A percentile compares a stretch with the other conserved stretches of the same genome.
phyloP scores from a whole-genome alignment of 2,329 filamentous ascomycete genomes.

The Diaporthe australafricana region DNA sequence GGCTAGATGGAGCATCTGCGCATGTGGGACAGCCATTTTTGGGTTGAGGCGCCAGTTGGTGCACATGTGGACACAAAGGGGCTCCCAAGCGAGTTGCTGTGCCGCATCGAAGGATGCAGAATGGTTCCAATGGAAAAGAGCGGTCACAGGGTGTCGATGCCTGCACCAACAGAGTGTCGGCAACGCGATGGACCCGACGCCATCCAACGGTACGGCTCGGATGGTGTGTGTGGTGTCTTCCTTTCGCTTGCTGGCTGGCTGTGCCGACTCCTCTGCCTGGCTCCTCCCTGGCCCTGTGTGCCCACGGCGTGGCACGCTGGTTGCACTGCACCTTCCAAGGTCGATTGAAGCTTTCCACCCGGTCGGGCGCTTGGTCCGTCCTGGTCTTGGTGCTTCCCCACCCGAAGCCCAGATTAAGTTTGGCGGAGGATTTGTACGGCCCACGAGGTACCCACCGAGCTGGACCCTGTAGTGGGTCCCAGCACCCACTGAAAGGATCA shows the following conservation, averaged over 20 bases:
- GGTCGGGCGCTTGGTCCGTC: neutral
- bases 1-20: neutral
- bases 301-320: neutral
- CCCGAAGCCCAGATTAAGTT: neutral
- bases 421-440: conserved; percentile 11
- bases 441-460: neutral
- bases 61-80: neutral
- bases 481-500: conserved; percentile 1
- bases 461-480: neutral
- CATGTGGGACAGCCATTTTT: neutral
- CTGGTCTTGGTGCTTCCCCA: neutral
- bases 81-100: neutral
- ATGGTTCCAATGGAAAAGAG: conserved; percentile 28
- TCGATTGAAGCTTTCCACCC: neutral
- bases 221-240: neutral
- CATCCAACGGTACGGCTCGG: neutral
- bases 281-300: neutral
- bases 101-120: conserved; percentile 23
- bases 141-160: conserved; percentile 32
- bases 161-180: neutral
- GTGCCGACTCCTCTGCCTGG: too few relatives aligned
- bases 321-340: conserved; percentile 1
- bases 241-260: neutral
- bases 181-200: neutral
- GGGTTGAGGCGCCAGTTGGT: conserved; percentile 14